These are phyloP conservation scores for Gleditsia sinensis DNA, from an alignment of 306 rosid genomes.

Conservation along the genomic window DNA sequence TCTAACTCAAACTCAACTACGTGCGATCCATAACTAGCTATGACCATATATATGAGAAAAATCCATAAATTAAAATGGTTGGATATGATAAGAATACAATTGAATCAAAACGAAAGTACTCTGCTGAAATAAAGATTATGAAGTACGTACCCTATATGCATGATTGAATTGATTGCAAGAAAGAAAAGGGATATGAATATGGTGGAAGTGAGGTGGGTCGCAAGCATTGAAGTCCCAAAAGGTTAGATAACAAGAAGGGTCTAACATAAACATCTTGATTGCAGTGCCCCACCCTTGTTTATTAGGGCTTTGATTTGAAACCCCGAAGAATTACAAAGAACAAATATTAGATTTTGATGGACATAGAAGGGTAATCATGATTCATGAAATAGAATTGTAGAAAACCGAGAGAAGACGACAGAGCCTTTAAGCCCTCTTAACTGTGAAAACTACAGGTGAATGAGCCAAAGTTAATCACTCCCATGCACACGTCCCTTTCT, in stretches of 20 bases:
- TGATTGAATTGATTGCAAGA: neutral
- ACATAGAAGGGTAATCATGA: neutral
- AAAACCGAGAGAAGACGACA: slow-evolving; percentile 67
- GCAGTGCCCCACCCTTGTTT: neutral
- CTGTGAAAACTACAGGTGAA: slow-evolving; percentile 81
- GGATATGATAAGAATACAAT: no score
- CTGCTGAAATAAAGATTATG: no score
- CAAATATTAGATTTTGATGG: neutral
- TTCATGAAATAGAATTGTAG: slow-evolving; percentile 84
- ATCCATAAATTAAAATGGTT: no score
- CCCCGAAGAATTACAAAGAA: neutral
- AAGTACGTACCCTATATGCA: neutral
- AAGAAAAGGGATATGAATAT: neutral
- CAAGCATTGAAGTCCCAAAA: neutral
- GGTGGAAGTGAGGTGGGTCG: neutral
- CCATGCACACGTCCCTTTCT: slow-evolving; percentile 98
- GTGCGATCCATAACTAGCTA: no score
- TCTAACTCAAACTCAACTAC: no score
- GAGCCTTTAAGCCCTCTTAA: slow-evolving; percentile 34
- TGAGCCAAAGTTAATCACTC: slow-evolving; percentile 75
- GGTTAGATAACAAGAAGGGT: neutral
- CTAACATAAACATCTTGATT: neutral
- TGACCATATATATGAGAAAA: no score
- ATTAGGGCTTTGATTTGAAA: no score
- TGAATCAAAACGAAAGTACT: no score